A percentile compares a stretch with the other conserved stretches of the same genome.
phyloP scores from a whole-genome alignment of 2,329 filamentous ascomycete genomes.

The Hypoxylon sp. region DNA sequence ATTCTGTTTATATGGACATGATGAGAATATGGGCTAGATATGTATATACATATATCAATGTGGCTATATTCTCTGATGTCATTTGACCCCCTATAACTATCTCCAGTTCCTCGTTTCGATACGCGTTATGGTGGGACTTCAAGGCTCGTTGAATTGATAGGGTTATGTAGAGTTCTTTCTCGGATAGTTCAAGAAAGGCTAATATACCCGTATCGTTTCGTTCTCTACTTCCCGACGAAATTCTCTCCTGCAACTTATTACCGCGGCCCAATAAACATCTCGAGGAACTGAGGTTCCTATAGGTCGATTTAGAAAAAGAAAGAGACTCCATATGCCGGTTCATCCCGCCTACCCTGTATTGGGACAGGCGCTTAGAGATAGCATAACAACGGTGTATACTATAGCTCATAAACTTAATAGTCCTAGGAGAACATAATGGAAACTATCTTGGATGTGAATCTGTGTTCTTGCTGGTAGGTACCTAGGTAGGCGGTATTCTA shows the following conservation, averaged over 20 bases:
- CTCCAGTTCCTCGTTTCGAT: neutral
- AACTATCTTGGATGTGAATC: neutral
- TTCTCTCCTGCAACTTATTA: neutral
- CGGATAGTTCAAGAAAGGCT: neutral
- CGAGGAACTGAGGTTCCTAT: neutral
- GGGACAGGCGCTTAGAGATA: neutral
- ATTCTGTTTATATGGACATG: neutral
- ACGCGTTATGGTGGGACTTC: neutral
- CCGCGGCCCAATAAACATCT: neutral
- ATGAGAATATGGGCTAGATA: neutral
- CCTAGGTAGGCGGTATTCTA: too few relatives aligned
- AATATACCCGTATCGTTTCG: neutral
- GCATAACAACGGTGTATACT: neutral
- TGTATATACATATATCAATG: neutral
- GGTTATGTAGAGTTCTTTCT: neutral
- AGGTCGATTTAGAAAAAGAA: neutral
- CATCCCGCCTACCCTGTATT: neutral
- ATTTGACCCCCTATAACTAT: neutral
- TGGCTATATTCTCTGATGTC: neutral
- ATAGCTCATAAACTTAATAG: neutral
- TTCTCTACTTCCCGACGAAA: neutral
- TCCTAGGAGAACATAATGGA: neutral
- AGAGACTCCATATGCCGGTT: neutral
- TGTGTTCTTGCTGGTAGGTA: neutral
- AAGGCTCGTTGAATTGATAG: neutral